Base-by-base conservation (phyloP, 805 yeast genomes). In the Tetrapisispora namnaoensis region DNA sequence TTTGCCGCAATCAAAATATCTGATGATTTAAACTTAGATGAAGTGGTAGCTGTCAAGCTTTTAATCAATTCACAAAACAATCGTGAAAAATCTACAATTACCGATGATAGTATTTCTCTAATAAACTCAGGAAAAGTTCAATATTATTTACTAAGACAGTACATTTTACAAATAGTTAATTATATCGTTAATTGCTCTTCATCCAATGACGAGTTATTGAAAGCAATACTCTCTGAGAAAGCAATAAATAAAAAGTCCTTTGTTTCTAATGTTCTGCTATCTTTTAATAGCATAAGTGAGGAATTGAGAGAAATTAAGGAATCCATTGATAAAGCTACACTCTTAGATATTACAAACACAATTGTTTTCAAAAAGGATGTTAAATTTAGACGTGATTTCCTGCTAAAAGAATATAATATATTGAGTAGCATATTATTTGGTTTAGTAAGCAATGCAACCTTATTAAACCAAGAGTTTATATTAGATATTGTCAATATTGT, bases 11-110 rank as follows among this genome's bases (percentile, higher is more conserved):
- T 80, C 4, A 70, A 71, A 22, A 59, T 84, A 17, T 70, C 90
- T 0, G 86, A 80, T 53, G 80, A 79, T 37, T 71, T 91, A 46
- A 72, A 85, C 45, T 69, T 91, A 46, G 95, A 91, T 64, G 97
- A 91, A 62, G 46, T 85, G 28, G 71, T 77, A 2, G 76, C 86
- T 1, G 93, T 95, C 1, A 86, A 88, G 59, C 11, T 42, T 5
- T 60, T 86, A 27, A 71, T 90, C 56, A 37, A 46, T 21, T 59
- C 37, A 61, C 62, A 53, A 52, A 68, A 51, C 30, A 34, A 55
- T n/a, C 24, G 24, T 6, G 41, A 52, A 2, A 49, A 50, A 1
- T 45, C 47, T 4, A 49, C 41, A 13, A 54, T 56, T 22, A 49
- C 46, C 21, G 55, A 50, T 18, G 56, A 53, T 43, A 45, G 52